A percentile compares a stretch with the other conserved stretches of the same genome.
These are phyloP conservation scores for Hemileccinum rubropunctum DNA, from an alignment of 768 basidiomycete species.

Conservation along the genomic window DNA sequence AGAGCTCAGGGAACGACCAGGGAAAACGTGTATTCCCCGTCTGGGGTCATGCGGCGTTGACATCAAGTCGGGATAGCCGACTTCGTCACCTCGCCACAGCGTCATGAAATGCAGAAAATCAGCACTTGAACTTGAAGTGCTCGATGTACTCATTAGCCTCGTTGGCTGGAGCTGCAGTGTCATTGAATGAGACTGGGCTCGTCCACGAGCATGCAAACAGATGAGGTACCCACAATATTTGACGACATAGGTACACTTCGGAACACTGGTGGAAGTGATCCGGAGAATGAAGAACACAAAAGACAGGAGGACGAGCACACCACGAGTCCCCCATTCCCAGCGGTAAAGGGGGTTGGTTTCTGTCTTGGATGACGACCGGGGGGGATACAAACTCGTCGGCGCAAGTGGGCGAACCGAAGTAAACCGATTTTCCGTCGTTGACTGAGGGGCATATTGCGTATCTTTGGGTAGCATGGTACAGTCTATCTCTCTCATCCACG, in stretches of 20 bases:
- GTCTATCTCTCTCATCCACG: too few species aligned
- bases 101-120: slow-evolving; percentile 1
- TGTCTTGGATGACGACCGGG: neutral
- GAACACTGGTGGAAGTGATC: neutral
- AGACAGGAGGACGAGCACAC: neutral
- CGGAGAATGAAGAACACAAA: slow-evolving; percentile 7
- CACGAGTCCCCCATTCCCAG: slow-evolving; percentile 1
- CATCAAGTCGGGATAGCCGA: slow-evolving; percentile 1
- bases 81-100: slow-evolving; percentile 6
- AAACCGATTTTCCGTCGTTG: neutral
- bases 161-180: slow-evolving; percentile 9
- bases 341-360: neutral
- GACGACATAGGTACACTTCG: neutral
- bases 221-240: slow-evolving; percentile 5
- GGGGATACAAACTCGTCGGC: neutral
- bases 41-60: slow-evolving; percentile 8
- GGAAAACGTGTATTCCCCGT: neutral
- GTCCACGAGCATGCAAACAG: neutral
- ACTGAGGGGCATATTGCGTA: neutral
- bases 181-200: neutral
- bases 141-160: slow-evolving; percentile 7
- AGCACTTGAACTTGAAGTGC: slow-evolving; percentile 6
- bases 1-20: neutral
- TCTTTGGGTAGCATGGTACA: neutral
- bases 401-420: too few species aligned